Percentiles rank a stretch among this genome's conserved stretches.
These are phyloP conservation scores for Arthrinium phaeospermum DNA, from an alignment of 2,329 filamentous ascomycete genomes.

Conservation along the genomic window DNA sequence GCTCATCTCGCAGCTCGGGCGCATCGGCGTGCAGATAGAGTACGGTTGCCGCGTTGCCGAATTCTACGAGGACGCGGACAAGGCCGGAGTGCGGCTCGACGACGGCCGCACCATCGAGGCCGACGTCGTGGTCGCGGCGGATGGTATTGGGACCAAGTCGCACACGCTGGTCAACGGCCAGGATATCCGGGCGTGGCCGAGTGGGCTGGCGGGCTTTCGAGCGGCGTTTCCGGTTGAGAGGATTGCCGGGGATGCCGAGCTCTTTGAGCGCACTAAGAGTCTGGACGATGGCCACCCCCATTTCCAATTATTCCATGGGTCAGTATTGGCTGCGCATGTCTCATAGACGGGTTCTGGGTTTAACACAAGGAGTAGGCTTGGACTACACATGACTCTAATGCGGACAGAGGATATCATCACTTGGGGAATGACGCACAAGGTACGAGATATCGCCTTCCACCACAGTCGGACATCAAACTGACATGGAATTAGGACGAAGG, in stretches of 20 bases:
- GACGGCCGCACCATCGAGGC: slow-evolving; percentile 26
- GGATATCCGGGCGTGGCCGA: not conserved
- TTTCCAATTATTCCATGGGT: slow-evolving; percentile 20
- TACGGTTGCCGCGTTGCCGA: slow-evolving; percentile 21
- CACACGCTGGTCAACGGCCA: slow-evolving; percentile 21
- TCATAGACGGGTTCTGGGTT: not conserved
- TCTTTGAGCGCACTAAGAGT: not conserved
- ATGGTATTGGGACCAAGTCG: slow-evolving; percentile 33
- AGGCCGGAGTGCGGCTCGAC: not conserved
- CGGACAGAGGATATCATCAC: slow-evolving; percentile 18
- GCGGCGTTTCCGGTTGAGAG: not conserved
- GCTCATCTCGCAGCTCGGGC: slow-evolving; percentile 1
- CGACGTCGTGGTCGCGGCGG: slow-evolving; percentile 38
- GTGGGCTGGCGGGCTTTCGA: not conserved
- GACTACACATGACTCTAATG: not conserved
- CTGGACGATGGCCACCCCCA: slow-evolving; percentile 22
- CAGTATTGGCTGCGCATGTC: not conserved
- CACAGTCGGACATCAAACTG: not conserved
- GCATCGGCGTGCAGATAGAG: slow-evolving; percentile 18
- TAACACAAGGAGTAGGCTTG: not conserved
- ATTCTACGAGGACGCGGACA: not conserved
- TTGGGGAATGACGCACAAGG: slow-evolving; percentile 20
- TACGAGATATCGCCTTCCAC: not conserved
- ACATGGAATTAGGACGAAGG: not conserved
- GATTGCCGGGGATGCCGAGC: not conserved